phyloP scores from a whole-genome alignment of 2,329 filamentous ascomycete genomes.

The Didymella pinodella region DNA sequence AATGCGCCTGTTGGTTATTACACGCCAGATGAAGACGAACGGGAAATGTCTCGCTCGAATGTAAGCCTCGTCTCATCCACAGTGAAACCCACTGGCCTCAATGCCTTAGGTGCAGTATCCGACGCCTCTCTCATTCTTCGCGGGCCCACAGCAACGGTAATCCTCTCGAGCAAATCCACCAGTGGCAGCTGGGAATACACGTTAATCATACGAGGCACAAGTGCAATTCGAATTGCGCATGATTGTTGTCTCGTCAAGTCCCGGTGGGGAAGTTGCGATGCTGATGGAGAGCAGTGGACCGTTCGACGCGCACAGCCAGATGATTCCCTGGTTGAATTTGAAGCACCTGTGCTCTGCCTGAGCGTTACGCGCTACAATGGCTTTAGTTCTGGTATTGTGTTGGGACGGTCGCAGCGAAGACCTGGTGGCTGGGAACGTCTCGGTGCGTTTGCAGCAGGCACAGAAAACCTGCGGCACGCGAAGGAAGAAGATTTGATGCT shows the following conservation, averaged over 20 bases:
- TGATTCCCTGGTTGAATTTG: conserved; percentile 28
- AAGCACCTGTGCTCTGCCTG: conserved; percentile 38
- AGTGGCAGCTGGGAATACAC: conserved; percentile 33
- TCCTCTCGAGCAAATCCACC: conserved; percentile 26
- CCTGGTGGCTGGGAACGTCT: conserved; percentile 34
- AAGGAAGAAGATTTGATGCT: conserved; percentile 28
- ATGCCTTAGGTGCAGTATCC: conserved; percentile 39
- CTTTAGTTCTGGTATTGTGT: conserved; percentile 40
- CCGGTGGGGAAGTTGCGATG: conserved; percentile 8
- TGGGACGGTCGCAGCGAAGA: conserved; percentile 29
- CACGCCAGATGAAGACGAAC: conserved; percentile 33
- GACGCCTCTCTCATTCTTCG: conserved; percentile 34
- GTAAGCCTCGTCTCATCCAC: conserved; percentile 29
- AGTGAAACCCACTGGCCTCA: conserved; percentile 33
- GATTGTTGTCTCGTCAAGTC: conserved; percentile 39
- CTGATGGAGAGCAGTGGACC: conserved; percentile 16
- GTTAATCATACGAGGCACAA: conserved; percentile 39
- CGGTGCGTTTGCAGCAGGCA: conserved; percentile 42
- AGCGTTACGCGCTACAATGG: conserved; percentile 36
- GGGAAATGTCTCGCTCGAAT: conserved; percentile 23
- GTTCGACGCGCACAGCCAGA: conserved; percentile 34
- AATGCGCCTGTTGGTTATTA: conserved; percentile 38
- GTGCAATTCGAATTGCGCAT: conserved; percentile 35
- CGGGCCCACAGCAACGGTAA: conserved; percentile 31
- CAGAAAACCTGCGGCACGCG: conserved; percentile 30